Base-by-base conservation (phyloP, 1,284 basidiomycete species). In the Trametes pubescens region DNA sequence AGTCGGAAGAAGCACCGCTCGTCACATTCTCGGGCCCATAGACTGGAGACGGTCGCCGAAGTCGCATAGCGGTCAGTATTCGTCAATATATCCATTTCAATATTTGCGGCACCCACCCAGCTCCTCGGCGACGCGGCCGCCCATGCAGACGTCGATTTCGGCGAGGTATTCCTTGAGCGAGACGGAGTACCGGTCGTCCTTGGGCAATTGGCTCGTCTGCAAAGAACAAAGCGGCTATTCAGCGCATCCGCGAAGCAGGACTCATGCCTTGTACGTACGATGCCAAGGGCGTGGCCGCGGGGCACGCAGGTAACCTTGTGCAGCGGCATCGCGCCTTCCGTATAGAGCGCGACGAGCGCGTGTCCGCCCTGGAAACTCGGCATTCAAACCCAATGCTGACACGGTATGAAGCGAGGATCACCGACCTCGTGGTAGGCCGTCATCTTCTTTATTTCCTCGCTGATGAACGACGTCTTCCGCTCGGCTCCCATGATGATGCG, bases 281-380 rank as follows among this genome's bases (percentile, higher is more conserved):
- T 82, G 68, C 96, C 96, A 38, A 98, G 84, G 21, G 95, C 92
- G 72, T 95, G 94, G 35, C 96, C 96, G 71, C 96, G 91, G 54
- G 95, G 96, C 65, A 98, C 88, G 77, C 96, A 96, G 21, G 96
- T 98, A 29, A 97, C 96, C 81, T 96, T 98, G 78, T 98, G 96
- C 68, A 98, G 79, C 34, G 96, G 96, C 86, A 95, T 94, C 32
- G 95, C 94, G 59, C 95, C 96, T 64, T 93, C 87, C 0, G 96
- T 98, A 75, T 95, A 95, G 40, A 98, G 79, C 7, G 95, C 94
- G 22, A 95, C 89, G 24, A 98, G 85, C 18, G 96, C 95, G 77
- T 98, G 96, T 10, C 96, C 96, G 66, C 94, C 96, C 89, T 92
- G 67, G 65, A 74, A 61, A 69, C 43, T 51, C 55, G 53, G 61